Evolutionary conservation across 2,329 filamentous ascomycete species (phyloP), one percentile per base, ranked within the genome.

Genomic region (Trichoderma pleuroti): DNA sequence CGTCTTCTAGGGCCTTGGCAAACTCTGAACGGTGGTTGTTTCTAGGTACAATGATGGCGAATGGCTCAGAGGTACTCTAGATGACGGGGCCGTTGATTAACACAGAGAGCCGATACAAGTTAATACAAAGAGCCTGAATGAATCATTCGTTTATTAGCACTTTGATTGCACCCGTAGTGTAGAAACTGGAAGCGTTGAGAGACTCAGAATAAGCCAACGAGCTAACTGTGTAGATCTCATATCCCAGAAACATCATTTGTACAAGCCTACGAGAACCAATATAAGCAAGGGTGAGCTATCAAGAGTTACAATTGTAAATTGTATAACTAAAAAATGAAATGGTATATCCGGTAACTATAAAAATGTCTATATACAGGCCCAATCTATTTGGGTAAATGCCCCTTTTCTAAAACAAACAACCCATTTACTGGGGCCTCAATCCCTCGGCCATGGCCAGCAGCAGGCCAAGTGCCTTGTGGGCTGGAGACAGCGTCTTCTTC

Each of bases 381-480:
- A 18, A 34, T 60, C 36, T 68, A 46, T 46, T 34, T 24, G 36
- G 26, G 34, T 14, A n/a, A 18, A 28, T 14, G 12, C 34, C 36
- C 28, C 18, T 46, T 21, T 32, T 34, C 30, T 46, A 42, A 30
- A 61, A 24, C 11, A 12, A 21, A 59, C 9, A 21, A 59, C 9
- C 10, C 18, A 52, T 52, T 16, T 26, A 59, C 14, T 30, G 28
- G 9, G 52, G 46, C 18, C 32, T 54, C 8, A 68, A 11, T 30
- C 65, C 65, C 21, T 68, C 65, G 18, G 65, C 65, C 65, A 68
- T 68, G 12, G 65, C 65, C 26, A 68, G 8, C 9, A 68, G 36
- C 30, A 68, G 39, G 39, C 54, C 65, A 68, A 68, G 26, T n/a
- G 65, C 65, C 54, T 68, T 68, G 65, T 68, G 65, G 11, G 65